Base-by-base conservation (phyloP, 2,329 filamentous ascomycete species). In the Penicillium digitatum region DNA sequence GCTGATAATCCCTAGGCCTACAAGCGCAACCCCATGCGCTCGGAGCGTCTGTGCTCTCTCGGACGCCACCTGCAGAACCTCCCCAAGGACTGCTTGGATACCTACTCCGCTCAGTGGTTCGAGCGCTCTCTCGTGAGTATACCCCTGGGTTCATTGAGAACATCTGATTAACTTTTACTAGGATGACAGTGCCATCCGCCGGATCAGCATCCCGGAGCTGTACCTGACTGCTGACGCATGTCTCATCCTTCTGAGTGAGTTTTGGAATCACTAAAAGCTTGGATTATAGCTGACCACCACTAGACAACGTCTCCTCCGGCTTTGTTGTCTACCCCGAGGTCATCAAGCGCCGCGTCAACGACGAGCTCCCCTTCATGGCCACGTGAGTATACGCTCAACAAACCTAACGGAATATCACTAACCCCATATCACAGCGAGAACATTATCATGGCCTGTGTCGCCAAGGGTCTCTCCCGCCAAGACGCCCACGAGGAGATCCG, bases 401-500 rank as follows among this genome's bases (percentile, higher is more conserved):
- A 47, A 10, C 20, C 18, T 8, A 42, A 16, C 24, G 12, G 16
- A 32, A 32, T 32, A 14, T 29, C 2, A 8, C 62, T 70, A 62
- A 71, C 57, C n/a, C 31, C 31, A 3, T 37, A 8, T 46, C 8
- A 7, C 39, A 72, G 69, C 61, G 70, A 72, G 61, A 72, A 72
- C 59, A 86, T 91, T 69, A 89, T 92, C 70, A 91, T 95, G 89
- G 85, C 84, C 62, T 80, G 93, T 53, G 84, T 87, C 27, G 83
- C 84, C 54, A 82, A 86, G 67, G 89, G 89, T 31, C 81, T 79
- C 27, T 88, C 84, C 10, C 79, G 90, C 48, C 90, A 95, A 71
- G 89, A 92, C 52, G 87, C 89, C 1, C 91, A 96, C 74, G 91
- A 96, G 76, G 78, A 93, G 73, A 92, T 96, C 66, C 87, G 87